phyloP scores from a whole-genome alignment of 2,329 filamentous ascomycete genomes.

The Epichloe brachyelytri region DNA sequence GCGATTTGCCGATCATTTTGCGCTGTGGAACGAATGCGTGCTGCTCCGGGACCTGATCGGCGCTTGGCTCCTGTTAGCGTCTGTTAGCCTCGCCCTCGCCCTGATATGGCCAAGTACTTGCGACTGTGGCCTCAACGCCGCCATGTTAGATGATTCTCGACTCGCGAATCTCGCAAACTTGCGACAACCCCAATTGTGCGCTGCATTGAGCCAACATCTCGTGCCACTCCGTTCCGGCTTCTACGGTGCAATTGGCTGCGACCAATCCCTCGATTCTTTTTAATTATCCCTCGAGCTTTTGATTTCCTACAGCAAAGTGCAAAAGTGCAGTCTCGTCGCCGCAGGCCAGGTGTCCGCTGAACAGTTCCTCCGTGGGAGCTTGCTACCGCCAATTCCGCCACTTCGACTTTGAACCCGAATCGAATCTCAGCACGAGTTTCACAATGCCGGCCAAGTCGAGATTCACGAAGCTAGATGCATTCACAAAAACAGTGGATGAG shows the following conservation, averaged over 20 bases:
- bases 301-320: not conserved
- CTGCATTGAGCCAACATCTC: not conserved
- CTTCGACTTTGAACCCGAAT: not conserved
- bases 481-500: constrained; percentile 98
- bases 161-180: not conserved
- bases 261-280: not conserved
- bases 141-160: not conserved
- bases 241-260: not conserved
- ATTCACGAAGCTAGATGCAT: constrained; percentile 94
- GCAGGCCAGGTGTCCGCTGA: not conserved
- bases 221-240: not conserved
- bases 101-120: constrained; percentile 12
- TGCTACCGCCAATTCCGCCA: not conserved
- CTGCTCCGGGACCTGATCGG: not conserved
- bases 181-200: not conserved
- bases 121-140: constrained; percentile 22
- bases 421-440: not conserved
- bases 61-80: not conserved
- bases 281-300: not conserved
- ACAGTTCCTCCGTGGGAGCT: not conserved
- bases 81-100: not conserved
- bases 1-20: constrained; percentile 8
- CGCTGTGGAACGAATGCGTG: too few relatives aligned
- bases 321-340: not conserved
- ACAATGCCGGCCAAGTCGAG: constrained; percentile 80